phyloP scores from a whole-genome alignment of 331 rosid species.

The Phaseolus coccineus region DNA sequence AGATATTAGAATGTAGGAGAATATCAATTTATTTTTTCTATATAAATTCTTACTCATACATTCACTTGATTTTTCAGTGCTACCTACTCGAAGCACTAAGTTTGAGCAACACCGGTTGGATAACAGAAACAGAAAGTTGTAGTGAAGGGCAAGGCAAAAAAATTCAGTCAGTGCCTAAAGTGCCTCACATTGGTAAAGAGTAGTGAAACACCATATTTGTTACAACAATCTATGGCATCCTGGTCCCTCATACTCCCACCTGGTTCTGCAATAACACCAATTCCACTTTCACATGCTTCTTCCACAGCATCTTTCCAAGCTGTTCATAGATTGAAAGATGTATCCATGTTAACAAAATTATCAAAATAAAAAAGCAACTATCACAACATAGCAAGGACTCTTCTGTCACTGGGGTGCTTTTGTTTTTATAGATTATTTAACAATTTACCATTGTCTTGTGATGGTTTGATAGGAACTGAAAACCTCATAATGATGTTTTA shows the following conservation, averaged over 20 bases:
- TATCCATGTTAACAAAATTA: constrained; percentile 13
- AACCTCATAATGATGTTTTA: background rate
- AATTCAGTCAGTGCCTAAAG: constrained; percentile 71
- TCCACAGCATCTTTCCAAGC: constrained; percentile 98
- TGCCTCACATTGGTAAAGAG: constrained; percentile 89
- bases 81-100: constrained; percentile 1
- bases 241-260: constrained; percentile 90
- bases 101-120: background rate
- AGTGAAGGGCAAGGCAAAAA: background rate
- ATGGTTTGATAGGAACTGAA: constrained; percentile 1
- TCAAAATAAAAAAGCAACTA: background rate
- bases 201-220: constrained; percentile 85
- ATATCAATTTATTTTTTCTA: constrained; percentile 34
- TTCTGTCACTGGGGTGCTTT: too few species aligned
- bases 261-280: constrained; percentile 79
- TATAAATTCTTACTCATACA: constrained; percentile 17
- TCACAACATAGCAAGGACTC: too few species aligned
- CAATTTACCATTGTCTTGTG: background rate
- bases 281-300: constrained; percentile 85
- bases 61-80: constrained; percentile 34
- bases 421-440: too few species aligned
- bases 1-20: background rate
- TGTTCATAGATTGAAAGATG: constrained; percentile 46
- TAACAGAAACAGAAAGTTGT: background rate
- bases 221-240: constrained; percentile 88